Evolutionary conservation across 2,329 filamentous ascomycete species (phyloP), one percentile per base, ranked within the genome.

Genomic region (Diplodia scrobiculata): DNA sequence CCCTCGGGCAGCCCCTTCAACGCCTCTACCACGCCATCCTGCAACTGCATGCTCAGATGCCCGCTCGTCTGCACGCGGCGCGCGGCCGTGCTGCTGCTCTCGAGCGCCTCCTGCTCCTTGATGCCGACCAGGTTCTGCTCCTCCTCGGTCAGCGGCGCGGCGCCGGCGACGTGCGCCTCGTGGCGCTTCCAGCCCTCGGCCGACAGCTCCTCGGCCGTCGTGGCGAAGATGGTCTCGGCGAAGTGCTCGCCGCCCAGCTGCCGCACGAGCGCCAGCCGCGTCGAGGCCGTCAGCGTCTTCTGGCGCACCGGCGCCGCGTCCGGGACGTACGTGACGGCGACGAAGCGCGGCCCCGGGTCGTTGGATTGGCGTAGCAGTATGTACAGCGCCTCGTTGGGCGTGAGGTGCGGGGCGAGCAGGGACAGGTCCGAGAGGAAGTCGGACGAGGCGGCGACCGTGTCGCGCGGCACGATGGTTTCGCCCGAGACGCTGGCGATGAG

Each of bases 201-300:
- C 6, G 82, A 91, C 68, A 95, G 79, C 79, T 95, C 91, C 21
- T 86, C 84, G 27, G 87, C 80, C 48, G 83, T 85, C 0, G 90
- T 94, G 11, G 84, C 86, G 74, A 93, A 92, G 50, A 94, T 82
- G 27, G 86, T 89, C 75, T 93, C 89, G 62, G 88, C 82, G 78
- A 95, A 94, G 72, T 91, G 84, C 76, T 95, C 91, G 64, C 87
- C 85, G 53, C 91, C 91, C 10, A 95, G 82, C 78, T 94, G 90
- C 50, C 91, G 85, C 59, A 89, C 85, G 1, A 95, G 83, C 0
- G 90, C 91, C 71, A 93, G 81, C 10, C 90, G 85, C 32, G 91
- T 93, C 27, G 87, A 86, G 5, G 91, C 91, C 76, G 94, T 93
- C 25, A 95, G 84, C 89, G 91, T 95, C 83, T 95, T 95, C 76